These are phyloP conservation scores for Thermoascus crustaceus DNA, from an alignment of 2,329 filamentous ascomycete species.

Conservation along the genomic window DNA sequence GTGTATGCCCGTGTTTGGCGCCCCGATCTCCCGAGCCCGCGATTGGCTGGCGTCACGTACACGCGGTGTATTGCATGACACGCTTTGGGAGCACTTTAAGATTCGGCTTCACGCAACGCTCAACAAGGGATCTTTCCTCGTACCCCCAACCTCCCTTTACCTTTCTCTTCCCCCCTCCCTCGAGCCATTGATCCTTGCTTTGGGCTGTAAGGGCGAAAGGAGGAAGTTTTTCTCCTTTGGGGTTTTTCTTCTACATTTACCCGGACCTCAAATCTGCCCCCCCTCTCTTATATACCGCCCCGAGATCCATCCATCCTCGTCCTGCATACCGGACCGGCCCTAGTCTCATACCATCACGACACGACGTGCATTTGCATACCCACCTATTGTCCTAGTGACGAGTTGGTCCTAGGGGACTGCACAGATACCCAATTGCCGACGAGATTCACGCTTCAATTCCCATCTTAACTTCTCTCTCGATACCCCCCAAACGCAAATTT, in stretches of 20 bases:
- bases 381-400: slow-evolving; percentile 24
- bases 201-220: too few relatives aligned
- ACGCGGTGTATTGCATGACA: slow-evolving; percentile 18
- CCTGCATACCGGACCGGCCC: slow-evolving; percentile 20
- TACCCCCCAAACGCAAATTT: too few relatives aligned
- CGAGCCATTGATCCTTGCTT: slow-evolving; percentile 11
- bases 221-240: too few relatives aligned
- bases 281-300: neutral
- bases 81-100: slow-evolving; percentile 1
- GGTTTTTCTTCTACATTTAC: too few relatives aligned
- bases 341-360: slow-evolving; percentile 13
- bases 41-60: slow-evolving; percentile 36
- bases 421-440: too few relatives aligned
- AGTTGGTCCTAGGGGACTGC: too few relatives aligned
- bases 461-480: too few relatives aligned
- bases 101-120: slow-evolving; percentile 20
- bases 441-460: too few relatives aligned
- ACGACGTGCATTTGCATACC: slow-evolving; percentile 19
- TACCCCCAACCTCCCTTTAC: slow-evolving; percentile 10
- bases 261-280: too few relatives aligned
- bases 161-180: slow-evolving; percentile 13
- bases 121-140: slow-evolving; percentile 26
- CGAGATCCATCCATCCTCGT: slow-evolving; percentile 7
- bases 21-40: slow-evolving; percentile 13
- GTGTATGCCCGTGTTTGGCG: slow-evolving; percentile 22